Evolutionary conservation across 441 rosid genomes (phyloP).

Genomic region (Jatropha multifida): DNA sequence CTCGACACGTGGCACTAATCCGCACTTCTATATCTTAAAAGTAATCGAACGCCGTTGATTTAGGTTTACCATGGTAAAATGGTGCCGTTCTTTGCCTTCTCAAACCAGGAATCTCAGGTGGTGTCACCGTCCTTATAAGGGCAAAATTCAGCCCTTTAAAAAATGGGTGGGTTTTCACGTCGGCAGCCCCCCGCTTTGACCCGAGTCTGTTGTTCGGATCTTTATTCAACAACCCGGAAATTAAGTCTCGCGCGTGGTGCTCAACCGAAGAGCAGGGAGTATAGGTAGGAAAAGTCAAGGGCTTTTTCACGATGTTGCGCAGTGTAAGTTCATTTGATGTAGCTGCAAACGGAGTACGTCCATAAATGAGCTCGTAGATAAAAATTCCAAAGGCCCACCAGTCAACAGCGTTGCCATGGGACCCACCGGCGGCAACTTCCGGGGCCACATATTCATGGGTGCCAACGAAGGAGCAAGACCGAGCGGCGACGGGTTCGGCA

Average conservation of each 20-base stretch:
- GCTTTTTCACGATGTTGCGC: constrained; percentile 62
- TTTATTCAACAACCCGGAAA: constrained; percentile 55
- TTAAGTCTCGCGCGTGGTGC: constrained; percentile 55
- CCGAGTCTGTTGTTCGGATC: constrained; percentile 72
- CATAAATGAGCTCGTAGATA: constrained; percentile 76
- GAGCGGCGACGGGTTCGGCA: constrained; percentile 54
- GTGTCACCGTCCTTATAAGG: constrained; percentile 64
- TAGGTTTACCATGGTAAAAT: constrained; percentile 29
- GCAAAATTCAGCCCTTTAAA: constrained; percentile 73
- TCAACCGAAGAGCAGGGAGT: constrained; percentile 49
- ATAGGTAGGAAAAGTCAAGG: constrained; percentile 54
- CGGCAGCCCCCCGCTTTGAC: constrained; percentile 57
- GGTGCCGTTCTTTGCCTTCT: constrained; percentile 39
- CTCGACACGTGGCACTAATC: constrained; percentile 36
- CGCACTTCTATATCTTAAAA: constrained; percentile 37
- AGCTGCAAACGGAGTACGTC: constrained; percentile 73
- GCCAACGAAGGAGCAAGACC: constrained; percentile 84
- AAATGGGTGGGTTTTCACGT: constrained; percentile 72
- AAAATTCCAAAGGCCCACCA: constrained; percentile 96
- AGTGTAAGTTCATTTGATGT: constrained; percentile 61
- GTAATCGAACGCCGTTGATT: constrained; percentile 56
- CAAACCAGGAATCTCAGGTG: constrained; percentile 61
- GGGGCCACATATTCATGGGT: constrained; percentile 92
- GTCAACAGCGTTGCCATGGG: constrained; percentile 88
- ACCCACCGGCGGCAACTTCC: constrained; percentile 79